Base-by-base conservation (phyloP, 768 basidiomycete species). In the Leccinum subtestaceum region DNA sequence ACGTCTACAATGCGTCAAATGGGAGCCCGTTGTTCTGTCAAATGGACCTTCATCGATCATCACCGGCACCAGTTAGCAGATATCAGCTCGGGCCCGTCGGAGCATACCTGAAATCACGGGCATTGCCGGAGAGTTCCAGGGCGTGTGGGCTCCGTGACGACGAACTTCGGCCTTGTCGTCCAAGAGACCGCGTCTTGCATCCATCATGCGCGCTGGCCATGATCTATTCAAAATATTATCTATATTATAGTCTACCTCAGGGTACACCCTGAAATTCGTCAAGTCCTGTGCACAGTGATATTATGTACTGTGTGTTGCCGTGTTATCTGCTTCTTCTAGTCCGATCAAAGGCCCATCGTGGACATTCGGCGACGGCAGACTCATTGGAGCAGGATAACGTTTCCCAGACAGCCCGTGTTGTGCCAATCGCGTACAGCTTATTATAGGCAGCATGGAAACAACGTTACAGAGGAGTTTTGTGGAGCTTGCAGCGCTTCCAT, bases 181-280 rank as follows among this genome's bases (percentile, higher is more conserved):
- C 43, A 45, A 45, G 43, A 19, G 19, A 45, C 43, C 43, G 11
- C 5, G 59, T 58, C 57, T 47, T 47, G 46, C 47, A 23, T 61
- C 58, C 48, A 59, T 51, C 53, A 27, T 64, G 61, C 19, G 15
- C n/a, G 47, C 50, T 7, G 25, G 40, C 53, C 23, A 60, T 57
- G 61, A 57, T 62, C 51, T 46, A 59, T 60, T 12, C 58, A 54
- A 59, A 52, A 64, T 34, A 34, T 34, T 12, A 34, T 32, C 31
- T 31, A 10, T 31, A 29, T 23, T 23, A 25, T 25, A 59, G 38
- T 57, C 60, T 60, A 54, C 53, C 32, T 69, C 72, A 73, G 72
- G 72, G 72, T 64, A 63, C 61, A 73, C 72, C 72, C 72, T 61
- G 62, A 66, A 70, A 59, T 55, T 32, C 57, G 56, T 61, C 63